These are phyloP conservation scores for Calonectria naviculata DNA, from an alignment of 2,329 filamentous ascomycete species.

Conservation along the genomic window DNA sequence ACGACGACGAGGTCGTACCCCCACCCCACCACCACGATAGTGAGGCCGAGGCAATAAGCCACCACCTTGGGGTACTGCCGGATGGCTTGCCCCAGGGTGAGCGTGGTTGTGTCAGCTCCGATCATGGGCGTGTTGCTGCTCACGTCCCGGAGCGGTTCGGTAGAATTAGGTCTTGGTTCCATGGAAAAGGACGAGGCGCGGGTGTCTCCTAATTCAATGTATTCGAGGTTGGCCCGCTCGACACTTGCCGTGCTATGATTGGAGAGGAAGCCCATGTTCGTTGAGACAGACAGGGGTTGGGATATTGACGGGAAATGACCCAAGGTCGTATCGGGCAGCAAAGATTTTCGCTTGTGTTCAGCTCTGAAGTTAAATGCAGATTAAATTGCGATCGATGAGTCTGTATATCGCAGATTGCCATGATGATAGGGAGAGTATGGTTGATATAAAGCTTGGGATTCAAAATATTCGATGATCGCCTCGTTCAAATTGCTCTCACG, in stretches of 20 bases:
- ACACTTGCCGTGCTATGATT: background rate
- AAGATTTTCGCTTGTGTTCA: slow-evolving; percentile 1
- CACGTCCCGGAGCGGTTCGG: background rate
- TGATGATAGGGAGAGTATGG: background rate
- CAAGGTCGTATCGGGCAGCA: slow-evolving; percentile 1
- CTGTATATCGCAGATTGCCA: background rate
- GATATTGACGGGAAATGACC: background rate
- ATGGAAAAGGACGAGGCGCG: background rate
- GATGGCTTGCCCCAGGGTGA: slow-evolving; percentile 40
- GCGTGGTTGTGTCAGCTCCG: background rate
- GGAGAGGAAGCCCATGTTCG: background rate
- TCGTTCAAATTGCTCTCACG: background rate
- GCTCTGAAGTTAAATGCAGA: background rate
- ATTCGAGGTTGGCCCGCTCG: background rate
- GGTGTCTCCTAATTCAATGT: slow-evolving; percentile 23
- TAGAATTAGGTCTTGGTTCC: slow-evolving; percentile 6
- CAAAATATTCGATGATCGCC: background rate
- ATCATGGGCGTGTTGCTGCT: background rate
- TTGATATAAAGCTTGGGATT: background rate
- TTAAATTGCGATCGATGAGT: background rate
- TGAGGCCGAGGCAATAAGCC: slow-evolving; percentile 39
- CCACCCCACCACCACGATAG: slow-evolving; percentile 43
- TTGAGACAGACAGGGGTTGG: background rate
- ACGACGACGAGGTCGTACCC: slow-evolving; percentile 44
- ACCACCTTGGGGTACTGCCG: slow-evolving; percentile 42